Conservation (phyloP, 2,329 filamentous ascomycete species). For the Botryotinia narcissicola region DNA sequence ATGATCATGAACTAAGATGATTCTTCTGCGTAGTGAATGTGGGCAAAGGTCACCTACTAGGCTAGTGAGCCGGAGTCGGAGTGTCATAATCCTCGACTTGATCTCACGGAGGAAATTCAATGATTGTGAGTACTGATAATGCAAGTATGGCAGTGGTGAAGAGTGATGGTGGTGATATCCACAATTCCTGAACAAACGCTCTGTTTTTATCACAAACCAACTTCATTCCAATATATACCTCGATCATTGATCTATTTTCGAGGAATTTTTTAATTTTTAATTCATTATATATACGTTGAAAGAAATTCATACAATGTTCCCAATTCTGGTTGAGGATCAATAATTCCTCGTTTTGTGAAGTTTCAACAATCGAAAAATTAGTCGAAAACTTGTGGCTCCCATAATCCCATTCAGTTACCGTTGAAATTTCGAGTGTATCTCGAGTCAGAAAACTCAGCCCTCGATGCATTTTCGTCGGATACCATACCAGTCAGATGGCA, state of each 20-base stretch:
- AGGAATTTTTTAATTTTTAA: fast-evolving
- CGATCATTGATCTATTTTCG: not conserved
- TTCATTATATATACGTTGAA: not conserved
- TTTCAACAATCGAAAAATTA: not conserved
- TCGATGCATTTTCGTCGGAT: not conserved
- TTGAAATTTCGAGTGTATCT: not conserved
- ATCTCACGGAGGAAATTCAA: not conserved
- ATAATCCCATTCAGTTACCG: not conserved
- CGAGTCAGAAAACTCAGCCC: conserved; percentile 2
- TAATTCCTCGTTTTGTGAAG: not conserved
- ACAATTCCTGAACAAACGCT: not conserved
- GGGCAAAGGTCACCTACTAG: not conserved
- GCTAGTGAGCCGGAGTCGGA: not conserved
- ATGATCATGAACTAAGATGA: not conserved
- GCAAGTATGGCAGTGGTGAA: not conserved
- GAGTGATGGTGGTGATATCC: not conserved
- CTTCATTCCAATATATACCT: no score
- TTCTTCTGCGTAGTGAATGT: not conserved
- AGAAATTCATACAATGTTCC: not conserved
- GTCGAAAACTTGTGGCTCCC: not conserved
- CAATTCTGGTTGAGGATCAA: not conserved
- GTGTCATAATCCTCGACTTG: not conserved
- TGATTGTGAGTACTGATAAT: not conserved
- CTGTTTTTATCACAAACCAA: not conserved
- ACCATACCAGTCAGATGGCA: not conserved